Percentiles rank a stretch among this genome's conserved stretches.
phyloP scores from a whole-genome alignment of 768 basidiomycete genomes.

The Kwoniella mangroviensis region DNA sequence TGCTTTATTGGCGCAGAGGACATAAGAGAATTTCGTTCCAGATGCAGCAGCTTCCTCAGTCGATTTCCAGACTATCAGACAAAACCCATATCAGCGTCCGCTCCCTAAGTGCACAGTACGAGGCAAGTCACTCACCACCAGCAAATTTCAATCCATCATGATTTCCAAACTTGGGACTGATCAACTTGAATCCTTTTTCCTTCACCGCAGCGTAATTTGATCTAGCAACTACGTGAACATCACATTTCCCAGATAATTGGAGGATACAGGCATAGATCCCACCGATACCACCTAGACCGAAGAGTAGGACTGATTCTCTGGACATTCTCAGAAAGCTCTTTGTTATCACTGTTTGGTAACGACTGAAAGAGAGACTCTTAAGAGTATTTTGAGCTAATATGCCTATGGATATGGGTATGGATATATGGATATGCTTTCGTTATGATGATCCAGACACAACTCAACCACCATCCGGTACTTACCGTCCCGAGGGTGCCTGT shows the following conservation, averaged over 20 bases:
- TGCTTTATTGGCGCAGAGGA: slow-evolving; percentile 55
- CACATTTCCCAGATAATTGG: slow-evolving; percentile 41
- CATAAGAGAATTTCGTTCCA: slow-evolving; percentile 40
- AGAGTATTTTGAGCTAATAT: too few species aligned
- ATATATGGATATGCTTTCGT: too few species aligned
- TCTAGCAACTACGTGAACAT: slow-evolving; percentile 52
- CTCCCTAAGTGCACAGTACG: background rate
- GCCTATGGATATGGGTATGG: too few species aligned
- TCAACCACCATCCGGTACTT: background rate
- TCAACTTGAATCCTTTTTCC: slow-evolving; percentile 45
- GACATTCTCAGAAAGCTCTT: slow-evolving; percentile 14
- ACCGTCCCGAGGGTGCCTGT: background rate
- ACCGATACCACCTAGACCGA: slow-evolving; percentile 55
- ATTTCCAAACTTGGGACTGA: slow-evolving; percentile 47
- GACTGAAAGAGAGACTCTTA: too few species aligned
- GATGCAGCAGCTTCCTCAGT: slow-evolving; percentile 49
- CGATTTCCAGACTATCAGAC: slow-evolving; percentile 38
- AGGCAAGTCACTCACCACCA: slow-evolving; percentile 41
- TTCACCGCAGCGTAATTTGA: slow-evolving; percentile 50
- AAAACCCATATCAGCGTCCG: background rate
- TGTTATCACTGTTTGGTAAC: too few species aligned
- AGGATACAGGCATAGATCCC: slow-evolving; percentile 56
- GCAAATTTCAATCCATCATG: slow-evolving; percentile 49
- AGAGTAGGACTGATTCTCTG: slow-evolving; percentile 44
- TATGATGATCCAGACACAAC: too few species aligned